Base-by-base conservation (phyloP, 2,329 filamentous ascomycete genomes). In the Pseudogymnoascus pannorum region DNA sequence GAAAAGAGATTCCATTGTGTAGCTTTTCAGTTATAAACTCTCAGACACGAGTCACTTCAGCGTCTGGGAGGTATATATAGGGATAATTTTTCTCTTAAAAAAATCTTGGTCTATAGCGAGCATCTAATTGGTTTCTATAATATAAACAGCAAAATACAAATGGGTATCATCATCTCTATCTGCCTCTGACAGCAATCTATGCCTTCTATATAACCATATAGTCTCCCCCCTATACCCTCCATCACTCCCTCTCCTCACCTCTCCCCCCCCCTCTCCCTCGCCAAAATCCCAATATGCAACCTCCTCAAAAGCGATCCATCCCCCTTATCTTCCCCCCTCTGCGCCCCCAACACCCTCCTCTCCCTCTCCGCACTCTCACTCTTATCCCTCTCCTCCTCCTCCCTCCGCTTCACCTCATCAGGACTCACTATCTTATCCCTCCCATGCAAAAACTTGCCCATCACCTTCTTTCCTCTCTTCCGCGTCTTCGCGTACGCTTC, bases 401-500 rank as follows among this genome's bases (percentile, higher is more conserved):
- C 82, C 59, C 75, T 76, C 64, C 76, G 75, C 48, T 75, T 78
- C 60, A 79, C 79, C 69, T 84, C 81, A 63, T 87, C 84, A 0
- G 87, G 86, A 38, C 82, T 77, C 2, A 88, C 65, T 6, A 87
- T 69, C 68, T 85, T 86, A 61, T 85, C 84, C 62, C 84, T 80
- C 26, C 78, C 73, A 33, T 81, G 77, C 24, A 78, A 73, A 36
- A 83, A 68, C 63, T 81, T 82, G 61, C 79, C 76, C 62, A 76
- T 69, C 9, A 80, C 67, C 51, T 76, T 74, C 74, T 88, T 89
- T 33, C 87, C 80, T 70, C 86, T 86, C 62, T 60, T 61, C 58
- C 86, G 84, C 11, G 87, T 87, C 68, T 86, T 86, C 58, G 87
- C 75, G 70, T 95, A 96, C 12, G 86, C 82, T 76, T 96, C 92